phyloP scores from a whole-genome alignment of 2,329 filamentous ascomycete genomes.

The Penicillium sp. region DNA sequence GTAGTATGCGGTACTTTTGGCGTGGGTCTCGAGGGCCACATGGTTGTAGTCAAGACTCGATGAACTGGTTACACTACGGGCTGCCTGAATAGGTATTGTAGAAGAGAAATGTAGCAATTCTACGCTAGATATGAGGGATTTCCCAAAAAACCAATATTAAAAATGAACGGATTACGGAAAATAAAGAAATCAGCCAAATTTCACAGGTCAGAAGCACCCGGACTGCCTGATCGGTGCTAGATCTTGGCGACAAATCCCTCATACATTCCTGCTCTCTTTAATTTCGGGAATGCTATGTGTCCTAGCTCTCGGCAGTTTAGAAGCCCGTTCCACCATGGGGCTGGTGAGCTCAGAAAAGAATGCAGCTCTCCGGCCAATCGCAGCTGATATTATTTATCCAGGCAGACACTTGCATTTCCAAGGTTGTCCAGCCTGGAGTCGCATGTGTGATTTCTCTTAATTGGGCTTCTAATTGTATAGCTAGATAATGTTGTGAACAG shows the following conservation, averaged over 20 bases:
- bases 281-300: not conserved
- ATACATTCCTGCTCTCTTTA: constrained; percentile 13
- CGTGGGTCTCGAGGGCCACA: not conserved
- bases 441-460: not conserved
- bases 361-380: not conserved
- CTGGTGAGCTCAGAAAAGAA: constrained; percentile 1
- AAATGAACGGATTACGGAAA: not conserved
- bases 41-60: not conserved
- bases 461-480: too few species aligned
- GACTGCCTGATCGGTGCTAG: constrained; percentile 25
- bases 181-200: constrained; percentile 3
- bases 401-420: not conserved
- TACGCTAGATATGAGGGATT: constrained; percentile 10
- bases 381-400: not conserved
- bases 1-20: constrained; percentile 6
- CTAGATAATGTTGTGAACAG: too few species aligned
- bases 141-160: not conserved
- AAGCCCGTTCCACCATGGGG: constrained; percentile 18
- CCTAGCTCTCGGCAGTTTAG: not conserved
- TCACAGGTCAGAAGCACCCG: constrained; percentile 5
- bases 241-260: constrained; percentile 24
- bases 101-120: not conserved
- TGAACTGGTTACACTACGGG: not conserved
- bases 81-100: not conserved
- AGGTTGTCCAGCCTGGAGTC: not conserved